Evolutionary conservation across 2,329 filamentous ascomycete species (phyloP).

Genomic region (Furcasterigmium sp.): DNA sequence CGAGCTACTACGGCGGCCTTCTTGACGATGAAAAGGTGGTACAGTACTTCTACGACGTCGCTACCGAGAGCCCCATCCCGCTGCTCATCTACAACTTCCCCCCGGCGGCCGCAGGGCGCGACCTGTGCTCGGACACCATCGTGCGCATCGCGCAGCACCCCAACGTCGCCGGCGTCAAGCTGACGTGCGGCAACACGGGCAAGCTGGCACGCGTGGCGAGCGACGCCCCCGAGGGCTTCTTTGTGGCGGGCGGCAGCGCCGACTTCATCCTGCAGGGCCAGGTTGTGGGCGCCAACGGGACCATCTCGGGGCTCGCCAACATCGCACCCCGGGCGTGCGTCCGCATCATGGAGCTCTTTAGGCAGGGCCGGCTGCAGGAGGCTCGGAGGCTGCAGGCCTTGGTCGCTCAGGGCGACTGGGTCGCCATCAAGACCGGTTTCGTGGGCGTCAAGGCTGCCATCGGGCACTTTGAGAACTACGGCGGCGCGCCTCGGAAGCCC

Average conservation of each 20-base stretch:
- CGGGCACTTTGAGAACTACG: conserved; percentile 31
- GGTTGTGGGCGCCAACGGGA: conserved; percentile 64
- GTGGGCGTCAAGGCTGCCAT: conserved; percentile 42
- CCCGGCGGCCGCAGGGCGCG: conserved; percentile 49
- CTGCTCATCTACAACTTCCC: conserved; percentile 62
- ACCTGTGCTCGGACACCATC: conserved; percentile 53
- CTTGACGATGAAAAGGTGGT: conserved; percentile 52
- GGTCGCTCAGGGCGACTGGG: conserved; percentile 40
- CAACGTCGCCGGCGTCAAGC: conserved; percentile 59
- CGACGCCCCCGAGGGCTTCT: conserved; percentile 37
- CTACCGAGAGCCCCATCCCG: conserved; percentile 50
- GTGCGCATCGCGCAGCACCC: conserved; percentile 43
- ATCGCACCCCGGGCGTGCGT: conserved; percentile 62
- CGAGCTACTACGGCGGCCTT: conserved; percentile 61
- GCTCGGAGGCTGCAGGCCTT: conserved; percentile 45
- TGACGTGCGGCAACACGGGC: conserved; percentile 60
- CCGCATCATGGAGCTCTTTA: conserved; percentile 54
- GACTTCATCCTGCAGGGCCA: conserved; percentile 70
- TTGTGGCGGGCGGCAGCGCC: conserved; percentile 67
- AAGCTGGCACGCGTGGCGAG: conserved; percentile 57
- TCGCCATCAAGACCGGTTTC: conserved; percentile 42
- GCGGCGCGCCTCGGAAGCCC: conserved; percentile 32
- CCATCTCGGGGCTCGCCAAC: conserved; percentile 69
- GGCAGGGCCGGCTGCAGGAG: conserved; percentile 48
- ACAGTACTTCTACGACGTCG: conserved; percentile 57